Evolutionary conservation across 495 filamentous ascomycete species (phyloP).

Genomic region (Friedmanniomyces simplex): DNA sequence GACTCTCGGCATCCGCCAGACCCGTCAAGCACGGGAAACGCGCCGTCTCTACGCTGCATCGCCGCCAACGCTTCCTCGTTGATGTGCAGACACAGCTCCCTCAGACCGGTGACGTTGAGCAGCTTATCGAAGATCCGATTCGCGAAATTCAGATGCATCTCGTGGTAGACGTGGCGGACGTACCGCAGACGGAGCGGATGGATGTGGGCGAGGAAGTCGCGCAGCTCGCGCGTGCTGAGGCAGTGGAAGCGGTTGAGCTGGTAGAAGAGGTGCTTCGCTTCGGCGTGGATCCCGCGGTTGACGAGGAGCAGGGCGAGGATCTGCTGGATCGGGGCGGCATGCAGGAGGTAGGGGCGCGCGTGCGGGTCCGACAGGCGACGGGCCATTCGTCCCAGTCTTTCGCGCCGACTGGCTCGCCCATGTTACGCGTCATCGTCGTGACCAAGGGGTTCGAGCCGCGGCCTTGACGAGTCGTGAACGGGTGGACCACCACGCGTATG

Average conservation of each 20-base stretch:
- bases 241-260: neutral
- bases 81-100: too few relatives aligned
- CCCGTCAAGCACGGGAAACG: too few relatives aligned
- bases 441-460: neutral
- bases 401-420: neutral
- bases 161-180: neutral
- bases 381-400: neutral
- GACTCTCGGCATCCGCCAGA: too few relatives aligned
- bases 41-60: too few relatives aligned
- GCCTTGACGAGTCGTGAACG: neutral
- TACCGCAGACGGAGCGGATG: neutral
- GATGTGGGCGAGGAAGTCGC: neutral
- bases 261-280: neutral
- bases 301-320: neutral
- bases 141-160: too few relatives aligned
- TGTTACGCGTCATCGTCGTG: neutral
- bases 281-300: neutral
- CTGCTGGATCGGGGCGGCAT: neutral
- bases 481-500: neutral
- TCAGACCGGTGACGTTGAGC: too few relatives aligned
- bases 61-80: too few relatives aligned
- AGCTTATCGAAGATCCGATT: too few relatives aligned
- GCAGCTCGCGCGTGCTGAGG: neutral
- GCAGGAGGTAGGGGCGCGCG: neutral
- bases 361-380: neutral